phyloP scores from a whole-genome alignment of 169 alveolate genomes.

The Eimeria praecox region DNA sequence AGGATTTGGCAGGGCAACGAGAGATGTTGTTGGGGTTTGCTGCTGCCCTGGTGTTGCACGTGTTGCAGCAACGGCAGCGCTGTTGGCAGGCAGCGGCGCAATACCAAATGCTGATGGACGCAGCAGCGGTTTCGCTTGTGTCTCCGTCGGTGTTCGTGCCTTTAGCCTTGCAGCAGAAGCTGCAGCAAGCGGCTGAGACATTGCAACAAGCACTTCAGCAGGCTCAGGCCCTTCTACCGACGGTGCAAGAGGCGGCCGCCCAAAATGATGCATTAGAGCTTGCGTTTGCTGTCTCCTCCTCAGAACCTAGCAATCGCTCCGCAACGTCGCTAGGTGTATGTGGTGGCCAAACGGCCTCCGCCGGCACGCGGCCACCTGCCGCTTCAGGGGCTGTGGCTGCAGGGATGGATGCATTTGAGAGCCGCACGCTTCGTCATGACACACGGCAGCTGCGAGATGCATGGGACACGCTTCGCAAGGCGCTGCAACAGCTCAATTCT shows the following conservation, averaged over 20 bases:
- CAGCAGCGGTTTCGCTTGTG: slow-evolving; percentile 29
- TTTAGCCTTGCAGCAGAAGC: neutral
- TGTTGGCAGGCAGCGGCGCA: slow-evolving; percentile 77
- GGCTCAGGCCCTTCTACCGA: slow-evolving; percentile 57
- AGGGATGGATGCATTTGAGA: slow-evolving; percentile 9
- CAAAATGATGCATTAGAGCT: slow-evolving; percentile 46
- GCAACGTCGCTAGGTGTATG: neutral
- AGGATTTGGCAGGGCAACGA: slow-evolving; percentile 57
- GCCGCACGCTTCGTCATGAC: slow-evolving; percentile 37
- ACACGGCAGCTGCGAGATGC: slow-evolving; percentile 37
- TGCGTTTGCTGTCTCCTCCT: neutral
- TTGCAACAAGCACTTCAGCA: slow-evolving; percentile 60
- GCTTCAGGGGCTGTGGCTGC: neutral
- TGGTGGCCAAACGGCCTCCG: neutral
- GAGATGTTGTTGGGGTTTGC: slow-evolving; percentile 51
- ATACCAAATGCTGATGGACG: slow-evolving; percentile 52
- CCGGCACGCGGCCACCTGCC: neutral
- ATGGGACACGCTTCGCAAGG: slow-evolving; percentile 4
- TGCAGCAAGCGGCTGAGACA: slow-evolving; percentile 59
- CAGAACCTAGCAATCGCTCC: neutral
- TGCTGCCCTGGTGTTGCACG: slow-evolving; percentile 78
- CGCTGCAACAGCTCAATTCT: slow-evolving; percentile 13
- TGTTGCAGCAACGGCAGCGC: slow-evolving; percentile 78
- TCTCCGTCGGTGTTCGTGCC: slow-evolving; percentile 42
- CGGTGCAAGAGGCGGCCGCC: slow-evolving; percentile 36